Base-by-base conservation (phyloP, 2,329 filamentous ascomycete species). In the Phialocephala sp. region DNA sequence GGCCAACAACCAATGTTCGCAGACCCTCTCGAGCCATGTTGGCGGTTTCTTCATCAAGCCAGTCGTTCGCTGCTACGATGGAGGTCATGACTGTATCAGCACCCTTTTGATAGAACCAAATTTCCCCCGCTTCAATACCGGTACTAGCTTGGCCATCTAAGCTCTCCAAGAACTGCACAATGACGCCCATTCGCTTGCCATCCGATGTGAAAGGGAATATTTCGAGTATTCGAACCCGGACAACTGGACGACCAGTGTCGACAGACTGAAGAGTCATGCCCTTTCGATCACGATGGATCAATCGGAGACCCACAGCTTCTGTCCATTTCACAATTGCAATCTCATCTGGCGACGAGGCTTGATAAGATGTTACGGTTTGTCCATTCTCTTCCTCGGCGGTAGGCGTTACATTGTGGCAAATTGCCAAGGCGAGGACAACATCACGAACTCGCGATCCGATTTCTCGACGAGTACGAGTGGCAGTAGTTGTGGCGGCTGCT, bases 21-120 rank as follows among this genome's bases (percentile, higher is more conserved):
- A 99, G 82, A 45, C 95, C 95, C 82, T 99, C 96, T 57, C 95
- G 89, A 6, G 96, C 96, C 96, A 99, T 99, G 77, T 99, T 99
- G n/a, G 93, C 92, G 0, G 95, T 98, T 78, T 99, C 95, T 78
- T 99, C 95, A 72, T 99, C 95, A 0, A 99, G 87, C 96, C 95
- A 99, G 80, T 99, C 95, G 75, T 98, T 99, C 20, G 94, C 88
- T 8, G 91, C 92, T 41, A 99, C 95, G 70, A 99, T 98, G 2
- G 90, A 86, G n/a, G 90, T 87, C 96, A 99, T 99, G 69, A 99
- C 94, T 0, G 95, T 98, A 77, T 99, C 96, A 2, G 95, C 96
- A 67, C 95, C 95, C 79, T 99, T 99, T 75, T 99, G 94, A 76
- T 94, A 98, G 80, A 99, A 99, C 91, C 94, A 97, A 36, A 98